Base-by-base conservation (phyloP, 2,329 filamentous ascomycete genomes). In the Fragosphaeria purpurea region DNA sequence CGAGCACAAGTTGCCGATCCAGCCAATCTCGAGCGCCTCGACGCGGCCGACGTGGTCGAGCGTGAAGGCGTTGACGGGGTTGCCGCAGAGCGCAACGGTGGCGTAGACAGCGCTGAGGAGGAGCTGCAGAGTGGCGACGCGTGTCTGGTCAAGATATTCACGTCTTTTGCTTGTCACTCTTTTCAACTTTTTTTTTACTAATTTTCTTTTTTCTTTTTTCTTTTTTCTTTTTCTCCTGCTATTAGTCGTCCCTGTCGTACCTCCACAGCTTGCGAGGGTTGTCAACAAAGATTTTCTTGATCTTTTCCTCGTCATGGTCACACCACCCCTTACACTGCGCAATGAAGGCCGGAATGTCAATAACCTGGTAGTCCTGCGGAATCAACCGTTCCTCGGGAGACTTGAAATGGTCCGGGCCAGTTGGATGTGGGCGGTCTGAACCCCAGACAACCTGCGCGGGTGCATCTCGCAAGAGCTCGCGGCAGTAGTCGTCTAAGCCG, bases 241-340 rank as follows among this genome's bases (percentile, higher is more conserved):
- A 35, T 46, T 12, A 46, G 44, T 46, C 44, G 11, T 46, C 22
- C 8, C 35, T 46, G 13, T 32, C n/a, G 34, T 48, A 42, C 46
- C 46, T 48, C 46, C 46, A 48, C 38, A 48, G 46, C 13, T 40
- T 48, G 30, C 46, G 39, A 22, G 46, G 46, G 13, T 48, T 48
- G 39, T 48, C 46, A 6, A 48, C 46, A 48, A 48, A 48, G 11
- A 48, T 42, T 39, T 34, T 48, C 39, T 42, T 42, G 10, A 42
- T 42, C 12, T 13, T 41, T 32, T 11, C 32, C 6, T 48, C 31
- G 33, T 48, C 39, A 32, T 48, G 33, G 38, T 48, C 46, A 22
- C 46, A 48, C 46, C 46, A 48, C 31, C 9, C 46, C n/a, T 31
- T 47, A 31, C 38, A 47, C 32, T 34, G 38, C 7, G 46, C 38